Base-by-base conservation (phyloP, 306 rosid genomes). In the Dryas octopetala region DNA sequence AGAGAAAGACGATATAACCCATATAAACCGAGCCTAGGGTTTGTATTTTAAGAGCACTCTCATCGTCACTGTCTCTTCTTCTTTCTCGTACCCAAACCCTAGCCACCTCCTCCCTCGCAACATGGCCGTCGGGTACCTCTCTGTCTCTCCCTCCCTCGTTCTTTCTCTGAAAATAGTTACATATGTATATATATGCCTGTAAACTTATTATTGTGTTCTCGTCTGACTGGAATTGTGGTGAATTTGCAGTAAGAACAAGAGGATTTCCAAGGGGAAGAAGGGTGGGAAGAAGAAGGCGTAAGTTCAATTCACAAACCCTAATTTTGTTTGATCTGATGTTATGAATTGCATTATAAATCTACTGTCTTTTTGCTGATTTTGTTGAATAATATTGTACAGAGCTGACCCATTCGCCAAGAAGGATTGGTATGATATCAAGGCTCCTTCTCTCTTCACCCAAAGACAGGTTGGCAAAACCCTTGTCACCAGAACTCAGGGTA, bases 281-380 rank as follows among this genome's bases (percentile, higher is more conserved):
- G 84, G 84, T 28, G 87, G 87, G 17, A 83, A 83, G 82, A 83
- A 83, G 86, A 83, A 83, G 73, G 79, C 82, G 84, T 79, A 66
- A 79, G 86, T 75, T 5, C 23, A 23, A n/a, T 41, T 63, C n/a
- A 5, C 70, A 58, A 28, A 12, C 62, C 28, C 10, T 45, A 19
- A 17, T 53, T 54, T 46, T 48, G 19, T 49, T 73, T 23, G 63
- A 55, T 53, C 61, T 48, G 26, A 41, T 52, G 19, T 9, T 38
- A 38, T 32, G 4, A 41, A 17, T 4, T 52, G 14, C 5, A 52
- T 32, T 4, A 14, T 12, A 8, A 43, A 16, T 4, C 0, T 8
- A 64, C 28, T 0, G 7, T n/a, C 6, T 4, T 17, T 19, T 19
- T 52, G 17, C 5, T 9, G 9, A 8, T 23, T n/a, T 7, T 51